These are phyloP conservation scores for Pontederia crassipes DNA, from an alignment of 176 grass and related monocot species.

Conservation along the genomic window DNA sequence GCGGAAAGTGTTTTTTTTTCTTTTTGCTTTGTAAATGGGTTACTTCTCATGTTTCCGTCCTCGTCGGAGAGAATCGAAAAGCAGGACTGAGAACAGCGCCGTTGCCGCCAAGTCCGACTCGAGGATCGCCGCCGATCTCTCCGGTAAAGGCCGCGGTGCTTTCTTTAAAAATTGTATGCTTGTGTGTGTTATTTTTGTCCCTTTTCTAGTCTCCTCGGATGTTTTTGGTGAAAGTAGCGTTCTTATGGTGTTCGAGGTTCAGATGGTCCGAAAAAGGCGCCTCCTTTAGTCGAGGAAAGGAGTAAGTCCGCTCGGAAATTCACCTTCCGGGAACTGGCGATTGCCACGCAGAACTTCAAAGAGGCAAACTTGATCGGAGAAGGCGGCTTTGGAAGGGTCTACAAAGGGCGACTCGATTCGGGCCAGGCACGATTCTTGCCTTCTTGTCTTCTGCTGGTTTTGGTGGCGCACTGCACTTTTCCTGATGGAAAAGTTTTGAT, in stretches of 20 bases:
- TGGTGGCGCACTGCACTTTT: not conserved
- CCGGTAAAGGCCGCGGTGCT: not conserved
- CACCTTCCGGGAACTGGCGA: constrained; percentile 12
- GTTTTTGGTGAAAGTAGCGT: not conserved
- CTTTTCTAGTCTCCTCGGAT: not conserved
- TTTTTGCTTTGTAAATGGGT: not conserved
- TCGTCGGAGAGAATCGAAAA: constrained; percentile 8
- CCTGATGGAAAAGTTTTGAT: not conserved
- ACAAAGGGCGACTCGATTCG: constrained; percentile 8
- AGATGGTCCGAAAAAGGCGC: not conserved
- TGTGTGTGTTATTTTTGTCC: too few relatives aligned
- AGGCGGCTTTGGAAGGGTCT: constrained; percentile 19
- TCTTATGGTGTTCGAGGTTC: not conserved
- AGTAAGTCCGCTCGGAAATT: constrained; percentile 1
- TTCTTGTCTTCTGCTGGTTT: not conserved
- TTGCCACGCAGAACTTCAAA: constrained; percentile 6
- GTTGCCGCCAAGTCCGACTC: not conserved
- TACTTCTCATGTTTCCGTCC: constrained; percentile 5
- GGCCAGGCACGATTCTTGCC: constrained; percentile 1
- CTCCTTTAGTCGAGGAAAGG: not conserved
- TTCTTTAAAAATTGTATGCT: too few relatives aligned
- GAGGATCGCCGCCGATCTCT: not conserved
- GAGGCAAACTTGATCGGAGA: constrained; percentile 13
- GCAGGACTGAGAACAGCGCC: constrained; percentile 2
- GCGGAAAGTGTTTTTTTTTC: not conserved